A percentile compares a stretch with the other conserved stretches of the same genome.
phyloP scores from a whole-genome alignment of 352 stramenopile species.

The Blastocystis sp. region DNA sequence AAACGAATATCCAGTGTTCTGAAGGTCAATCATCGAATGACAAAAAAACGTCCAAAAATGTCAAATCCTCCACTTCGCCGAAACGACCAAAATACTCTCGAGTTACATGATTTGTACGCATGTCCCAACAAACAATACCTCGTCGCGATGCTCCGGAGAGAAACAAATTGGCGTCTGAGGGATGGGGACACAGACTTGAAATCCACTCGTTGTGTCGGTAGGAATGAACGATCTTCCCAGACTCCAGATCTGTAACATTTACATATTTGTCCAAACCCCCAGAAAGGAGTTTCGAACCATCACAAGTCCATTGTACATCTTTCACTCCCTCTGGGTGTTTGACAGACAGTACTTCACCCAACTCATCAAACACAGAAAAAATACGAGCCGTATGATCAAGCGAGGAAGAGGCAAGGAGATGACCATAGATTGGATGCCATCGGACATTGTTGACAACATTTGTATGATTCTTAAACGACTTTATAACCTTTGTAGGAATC shows the following conservation, averaged over 20 bases:
- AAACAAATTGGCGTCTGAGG: conserved; percentile 4
- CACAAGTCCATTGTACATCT: conserved; percentile 34
- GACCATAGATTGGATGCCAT: conserved; percentile 30
- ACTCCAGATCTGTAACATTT: conserved; percentile 25
- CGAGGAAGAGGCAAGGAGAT: conserved; percentile 10
- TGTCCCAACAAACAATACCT: conserved; percentile 50
- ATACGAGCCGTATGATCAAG: conserved; percentile 8
- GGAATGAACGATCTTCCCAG: not conserved
- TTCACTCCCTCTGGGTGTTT: conserved; percentile 13
- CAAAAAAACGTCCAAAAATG: conserved; percentile 30
- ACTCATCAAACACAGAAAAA: conserved; percentile 24
- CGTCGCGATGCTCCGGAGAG: not conserved
- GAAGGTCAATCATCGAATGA: not conserved
- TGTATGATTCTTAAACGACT: not conserved
- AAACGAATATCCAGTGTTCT: conserved; percentile 10
- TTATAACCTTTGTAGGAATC: not conserved
- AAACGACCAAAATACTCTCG: conserved; percentile 15
- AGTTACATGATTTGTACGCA: not conserved
- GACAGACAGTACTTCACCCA: not conserved
- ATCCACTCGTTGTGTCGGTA: conserved; percentile 33
- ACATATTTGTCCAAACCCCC: conserved; percentile 31
- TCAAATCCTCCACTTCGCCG: conserved; percentile 31
- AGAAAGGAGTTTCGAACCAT: not conserved
- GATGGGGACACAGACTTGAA: not conserved
- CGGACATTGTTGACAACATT: not conserved